phyloP scores from a whole-genome alignment of 495 filamentous ascomycete genomes.

The Beverwykella pulmonaria region DNA sequence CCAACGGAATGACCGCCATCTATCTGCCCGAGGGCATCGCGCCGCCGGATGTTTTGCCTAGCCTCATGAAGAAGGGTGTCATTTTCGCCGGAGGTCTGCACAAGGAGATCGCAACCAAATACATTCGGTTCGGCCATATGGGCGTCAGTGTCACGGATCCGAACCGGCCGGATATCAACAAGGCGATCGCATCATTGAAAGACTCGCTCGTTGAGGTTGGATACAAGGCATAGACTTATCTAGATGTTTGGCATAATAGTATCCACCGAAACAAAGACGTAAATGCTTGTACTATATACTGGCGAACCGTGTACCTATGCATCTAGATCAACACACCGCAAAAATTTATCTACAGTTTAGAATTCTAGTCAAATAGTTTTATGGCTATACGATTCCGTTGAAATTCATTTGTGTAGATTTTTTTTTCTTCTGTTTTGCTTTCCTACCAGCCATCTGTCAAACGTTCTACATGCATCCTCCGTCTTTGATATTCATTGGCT shows the following conservation, averaged over 20 bases:
- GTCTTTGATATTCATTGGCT: no score
- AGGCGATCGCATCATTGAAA: slow-evolving; percentile 76
- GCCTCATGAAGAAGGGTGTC: slow-evolving; percentile 83
- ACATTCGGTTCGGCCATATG: slow-evolving; percentile 89
- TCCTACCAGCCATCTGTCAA: no score
- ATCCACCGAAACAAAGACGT: not conserved
- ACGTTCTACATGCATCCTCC: no score
- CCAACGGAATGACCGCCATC: slow-evolving; percentile 96
- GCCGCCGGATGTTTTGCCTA: slow-evolving; percentile 80
- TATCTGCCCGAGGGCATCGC: slow-evolving; percentile 85
- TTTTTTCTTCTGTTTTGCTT: no score
- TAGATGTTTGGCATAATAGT: not conserved
- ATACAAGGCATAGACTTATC: slow-evolving; percentile 36
- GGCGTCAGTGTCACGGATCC: slow-evolving; percentile 82
- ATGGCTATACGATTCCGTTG: no score
- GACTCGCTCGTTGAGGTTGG: slow-evolving; percentile 72
- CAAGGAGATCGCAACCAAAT: slow-evolving; percentile 75
- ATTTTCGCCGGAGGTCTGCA: slow-evolving; percentile 95
- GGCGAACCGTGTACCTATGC: no score
- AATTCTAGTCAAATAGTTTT: no score
- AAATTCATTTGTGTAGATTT: no score
- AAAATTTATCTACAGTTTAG: no score
- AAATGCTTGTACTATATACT: not conserved
- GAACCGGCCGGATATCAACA: slow-evolving; percentile 71
- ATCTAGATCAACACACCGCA: no score